A percentile compares a stretch with the other conserved stretches of the same genome.
phyloP scores from a whole-genome alignment of 805 yeast species.

The Teunomyces atbi region DNA sequence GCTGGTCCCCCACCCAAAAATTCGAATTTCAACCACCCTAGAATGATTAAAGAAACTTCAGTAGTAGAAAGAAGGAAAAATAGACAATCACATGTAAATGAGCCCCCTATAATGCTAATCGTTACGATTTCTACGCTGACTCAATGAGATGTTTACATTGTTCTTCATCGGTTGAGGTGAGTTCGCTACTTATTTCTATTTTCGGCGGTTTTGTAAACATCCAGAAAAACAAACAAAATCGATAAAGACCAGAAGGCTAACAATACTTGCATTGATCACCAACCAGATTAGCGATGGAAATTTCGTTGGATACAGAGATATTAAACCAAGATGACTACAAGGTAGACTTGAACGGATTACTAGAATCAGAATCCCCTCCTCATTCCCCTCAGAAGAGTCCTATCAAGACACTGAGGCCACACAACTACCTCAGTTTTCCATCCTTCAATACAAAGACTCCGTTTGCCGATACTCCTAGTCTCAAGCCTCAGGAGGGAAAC shows the following conservation, averaged over 20 bases:
- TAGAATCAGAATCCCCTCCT: constrained; percentile 7
- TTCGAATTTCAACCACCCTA: too few species aligned
- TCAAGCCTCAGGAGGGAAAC: constrained; percentile 7
- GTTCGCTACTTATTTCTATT: constrained; percentile 1
- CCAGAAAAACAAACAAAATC: constrained; percentile 2
- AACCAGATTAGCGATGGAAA: background rate
- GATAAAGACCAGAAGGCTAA: background rate
- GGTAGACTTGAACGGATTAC: constrained; percentile 18
- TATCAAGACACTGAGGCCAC: background rate
- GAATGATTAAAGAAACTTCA: too few species aligned
- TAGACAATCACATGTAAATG: background rate
- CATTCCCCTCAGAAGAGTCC: constrained; percentile 3
- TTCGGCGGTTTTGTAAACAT: constrained; percentile 9
- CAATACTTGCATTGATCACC: background rate
- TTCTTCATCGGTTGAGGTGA: background rate
- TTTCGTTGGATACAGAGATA: constrained; percentile 2
- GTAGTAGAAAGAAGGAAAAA: too few species aligned
- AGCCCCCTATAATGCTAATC: too few species aligned
- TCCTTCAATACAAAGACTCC: background rate
- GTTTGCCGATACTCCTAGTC: constrained; percentile 3
- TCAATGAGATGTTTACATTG: background rate
- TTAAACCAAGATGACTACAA: constrained; percentile 18
- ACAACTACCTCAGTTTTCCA: constrained; percentile 1
- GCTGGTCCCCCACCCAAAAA: too few species aligned
- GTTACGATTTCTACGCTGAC: background rate